phyloP scores from a whole-genome alignment of 768 basidiomycete species.

The Boletus sensibilis region DNA sequence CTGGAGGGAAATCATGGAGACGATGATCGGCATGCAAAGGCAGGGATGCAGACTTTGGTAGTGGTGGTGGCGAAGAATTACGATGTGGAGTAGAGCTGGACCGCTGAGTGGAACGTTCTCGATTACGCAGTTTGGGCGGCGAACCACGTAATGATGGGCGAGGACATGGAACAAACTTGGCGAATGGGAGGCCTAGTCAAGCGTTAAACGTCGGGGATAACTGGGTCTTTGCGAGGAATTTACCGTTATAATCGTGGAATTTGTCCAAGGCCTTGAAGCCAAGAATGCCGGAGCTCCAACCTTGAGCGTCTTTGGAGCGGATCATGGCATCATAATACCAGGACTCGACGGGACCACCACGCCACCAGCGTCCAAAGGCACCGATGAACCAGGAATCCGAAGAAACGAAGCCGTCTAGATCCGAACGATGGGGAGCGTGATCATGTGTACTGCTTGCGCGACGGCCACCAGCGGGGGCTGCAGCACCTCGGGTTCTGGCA shows the following conservation, averaged over 20 bases:
- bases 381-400: constrained; percentile 89
- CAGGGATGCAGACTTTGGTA: constrained; percentile 78
- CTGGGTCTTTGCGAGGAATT: constrained; percentile 18
- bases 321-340: constrained; percentile 73
- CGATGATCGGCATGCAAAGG: constrained; percentile 63
- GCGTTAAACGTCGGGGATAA: neutral
- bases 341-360: constrained; percentile 76
- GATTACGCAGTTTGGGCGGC: constrained; percentile 58
- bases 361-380: constrained; percentile 90
- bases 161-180: constrained; percentile 47
- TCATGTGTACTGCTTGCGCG: constrained; percentile 36
- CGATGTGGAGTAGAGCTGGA: constrained; percentile 42
- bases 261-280: constrained; percentile 72
- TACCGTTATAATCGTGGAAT: constrained; percentile 66
- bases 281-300: constrained; percentile 76
- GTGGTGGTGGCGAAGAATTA: constrained; percentile 76
- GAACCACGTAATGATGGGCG: constrained; percentile 44
- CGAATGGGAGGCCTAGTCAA: constrained; percentile 48
- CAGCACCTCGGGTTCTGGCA: constrained; percentile 46
- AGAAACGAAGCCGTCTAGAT: constrained; percentile 48
- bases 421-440: constrained; percentile 29
- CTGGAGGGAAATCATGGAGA: constrained; percentile 26
- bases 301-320: constrained; percentile 64
- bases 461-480: constrained; percentile 54
- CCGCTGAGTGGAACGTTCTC: constrained; percentile 52